Evolutionary conservation across 2,329 filamentous ascomycete genomes (phyloP).

Genomic region (Dothistroma septosporum): DNA sequence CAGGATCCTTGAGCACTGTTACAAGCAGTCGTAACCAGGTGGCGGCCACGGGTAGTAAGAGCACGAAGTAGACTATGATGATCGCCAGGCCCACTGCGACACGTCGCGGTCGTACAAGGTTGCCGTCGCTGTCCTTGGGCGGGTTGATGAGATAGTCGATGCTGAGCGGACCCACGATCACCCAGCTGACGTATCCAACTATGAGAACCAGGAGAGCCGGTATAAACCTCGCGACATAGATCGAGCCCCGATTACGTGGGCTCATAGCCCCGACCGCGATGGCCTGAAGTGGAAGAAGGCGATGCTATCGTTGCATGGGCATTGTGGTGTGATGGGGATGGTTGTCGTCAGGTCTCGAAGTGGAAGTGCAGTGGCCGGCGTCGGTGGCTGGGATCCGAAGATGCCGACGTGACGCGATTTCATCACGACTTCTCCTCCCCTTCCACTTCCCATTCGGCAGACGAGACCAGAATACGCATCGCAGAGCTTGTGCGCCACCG

Average conservation of each 20-base stretch:
- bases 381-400: too few species aligned
- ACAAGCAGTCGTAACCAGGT: constrained; percentile 69
- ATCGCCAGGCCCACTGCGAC: constrained; percentile 62
- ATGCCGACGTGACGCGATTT: too few species aligned
- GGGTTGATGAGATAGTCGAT: constrained; percentile 65
- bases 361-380: not conserved
- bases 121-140: constrained; percentile 14
- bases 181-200: constrained; percentile 31
- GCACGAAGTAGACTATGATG: constrained; percentile 66
- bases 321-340: not conserved
- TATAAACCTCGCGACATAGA: constrained; percentile 28
- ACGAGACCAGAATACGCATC: too few species aligned
- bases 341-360: not conserved
- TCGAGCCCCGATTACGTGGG: constrained; percentile 18
- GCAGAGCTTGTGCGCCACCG: too few species aligned
- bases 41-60: constrained; percentile 62
- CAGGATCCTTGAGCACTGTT: constrained; percentile 66
- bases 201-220: constrained; percentile 29
- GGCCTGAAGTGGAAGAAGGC: not conserved
- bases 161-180: constrained; percentile 44
- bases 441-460: too few species aligned
- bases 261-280: constrained; percentile 8
- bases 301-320: not conserved
- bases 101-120: constrained; percentile 34
- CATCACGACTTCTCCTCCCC: too few species aligned